Evolutionary conservation across 2,329 filamentous ascomycete species (phyloP), one percentile per base, ranked within the genome.

Genomic region (Stachybotrys elegans): DNA sequence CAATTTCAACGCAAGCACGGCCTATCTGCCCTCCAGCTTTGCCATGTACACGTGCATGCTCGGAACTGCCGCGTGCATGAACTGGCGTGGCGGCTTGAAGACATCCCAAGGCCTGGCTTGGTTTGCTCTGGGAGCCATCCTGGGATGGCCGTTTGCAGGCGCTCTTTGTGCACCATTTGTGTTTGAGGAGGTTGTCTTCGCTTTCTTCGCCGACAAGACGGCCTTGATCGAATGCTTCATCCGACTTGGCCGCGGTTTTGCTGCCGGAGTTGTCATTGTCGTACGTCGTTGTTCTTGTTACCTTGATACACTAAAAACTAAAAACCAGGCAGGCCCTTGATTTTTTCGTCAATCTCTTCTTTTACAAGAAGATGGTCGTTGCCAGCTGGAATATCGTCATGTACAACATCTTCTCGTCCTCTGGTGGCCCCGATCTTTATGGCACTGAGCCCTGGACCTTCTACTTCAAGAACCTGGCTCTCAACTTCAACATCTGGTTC

Each of bases 401-500:
- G 51, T 98, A 98, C 75, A 98, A 98, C 61, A 81, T 98, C 35
- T 92, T 98, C 60, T 86, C 87, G 7, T 82, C 81, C 6, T 78
- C 80, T 0, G 87, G 83, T 23, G 93, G 92, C 0, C 93, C 93
- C 0, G 80, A 95, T 44, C 86, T 98, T 27, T 98, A 96, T 57
- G 93, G 93, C 36, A 94, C 88, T 1, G 93, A 98, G 66, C 88
- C 92, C 2, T 97, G 92, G 93, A 85, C 91, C 43, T 98, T 96
- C 62, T 98, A 98, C 66, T 75, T 95, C 55, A 86, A 88, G 55
- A 98, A 98, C 57, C 70, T 98, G 35, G 70, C 85, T 14, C 75
- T 98, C 46, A 98, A 98, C 69, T 98, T 97, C 73, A 95, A 97
- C 60, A 67, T 95, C 38, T 97, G 91, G 89, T 91, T 96, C 55